These are phyloP conservation scores for Nitzschia inconspicua DNA, from an alignment of 108 stramenopile species.

Conservation along the genomic window DNA sequence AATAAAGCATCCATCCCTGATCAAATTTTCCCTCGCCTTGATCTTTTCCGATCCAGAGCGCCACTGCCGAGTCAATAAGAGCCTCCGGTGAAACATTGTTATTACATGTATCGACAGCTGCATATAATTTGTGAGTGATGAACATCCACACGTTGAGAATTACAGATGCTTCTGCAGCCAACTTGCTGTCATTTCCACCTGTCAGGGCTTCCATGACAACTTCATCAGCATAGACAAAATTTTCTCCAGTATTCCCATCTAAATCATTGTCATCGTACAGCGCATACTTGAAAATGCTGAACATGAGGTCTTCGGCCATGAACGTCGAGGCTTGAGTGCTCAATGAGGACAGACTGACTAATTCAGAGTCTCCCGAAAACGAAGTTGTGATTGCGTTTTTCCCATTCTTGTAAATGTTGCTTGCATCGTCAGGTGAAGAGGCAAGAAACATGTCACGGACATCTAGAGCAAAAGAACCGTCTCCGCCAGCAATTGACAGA, in stretches of 20 bases:
- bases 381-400: constrained; percentile 14
- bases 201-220: constrained; percentile 52
- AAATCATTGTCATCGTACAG: constrained; percentile 60
- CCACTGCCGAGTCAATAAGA: constrained; percentile 66
- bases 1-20: constrained; percentile 57
- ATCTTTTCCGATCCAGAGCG: constrained; percentile 68
- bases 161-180: constrained; percentile 72
- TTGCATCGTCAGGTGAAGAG: constrained; percentile 21
- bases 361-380: constrained; percentile 34
- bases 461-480: constrained; percentile 38
- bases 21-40: constrained; percentile 37
- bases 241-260: constrained; percentile 23
- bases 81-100: constrained; percentile 7
- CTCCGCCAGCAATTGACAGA: constrained; percentile 6
- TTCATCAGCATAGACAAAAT: constrained; percentile 58
- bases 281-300: constrained; percentile 66
- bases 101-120: constrained; percentile 42
- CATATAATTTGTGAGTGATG: constrained; percentile 50
- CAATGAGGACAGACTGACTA: constrained; percentile 27
- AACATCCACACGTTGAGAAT: constrained; percentile 67
- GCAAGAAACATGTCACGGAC: constrained; percentile 41
- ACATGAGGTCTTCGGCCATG: constrained; percentile 56
- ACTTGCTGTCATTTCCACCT: constrained; percentile 30
- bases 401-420: constrained; percentile 45
- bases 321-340: constrained; percentile 14